phyloP scores from a whole-genome alignment of 495 filamentous ascomycete genomes.

The Xylaria flabelliformis region DNA sequence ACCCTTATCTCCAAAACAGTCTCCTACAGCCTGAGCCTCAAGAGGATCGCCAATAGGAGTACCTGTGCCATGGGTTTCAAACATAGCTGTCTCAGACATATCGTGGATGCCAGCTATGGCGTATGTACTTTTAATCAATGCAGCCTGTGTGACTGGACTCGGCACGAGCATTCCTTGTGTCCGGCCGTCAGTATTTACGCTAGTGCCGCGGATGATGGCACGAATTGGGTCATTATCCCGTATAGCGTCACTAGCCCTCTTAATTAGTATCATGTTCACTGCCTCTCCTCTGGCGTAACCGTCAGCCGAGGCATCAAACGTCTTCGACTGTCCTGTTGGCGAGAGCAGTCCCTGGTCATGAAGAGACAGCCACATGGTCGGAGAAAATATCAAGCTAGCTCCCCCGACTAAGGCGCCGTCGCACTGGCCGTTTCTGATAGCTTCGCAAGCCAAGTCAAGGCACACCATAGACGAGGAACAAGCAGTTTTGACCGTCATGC shows the following conservation, averaged over 20 bases:
- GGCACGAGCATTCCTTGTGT: constrained; percentile 60
- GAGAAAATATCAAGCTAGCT: constrained; percentile 47
- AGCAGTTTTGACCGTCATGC: constrained; percentile 54
- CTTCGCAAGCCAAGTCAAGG: constrained; percentile 58
- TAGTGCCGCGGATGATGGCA: constrained; percentile 55
- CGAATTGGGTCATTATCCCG: constrained; percentile 57
- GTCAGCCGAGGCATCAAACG: constrained; percentile 48
- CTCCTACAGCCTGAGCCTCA: constrained; percentile 43
- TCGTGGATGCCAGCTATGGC: constrained; percentile 47
- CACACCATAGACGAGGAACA: constrained; percentile 61
- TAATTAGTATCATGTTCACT: constrained; percentile 51
- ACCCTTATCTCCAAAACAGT: constrained; percentile 38
- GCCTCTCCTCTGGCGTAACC: constrained; percentile 49
- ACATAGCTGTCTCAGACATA: constrained; percentile 41
- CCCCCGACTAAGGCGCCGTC: constrained; percentile 51
- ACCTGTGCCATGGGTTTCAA: constrained; percentile 46
- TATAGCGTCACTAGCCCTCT: constrained; percentile 55
- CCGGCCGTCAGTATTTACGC: constrained; percentile 49
- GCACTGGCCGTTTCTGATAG: constrained; percentile 49
- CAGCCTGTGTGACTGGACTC: constrained; percentile 51
- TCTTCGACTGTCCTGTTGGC: constrained; percentile 41
- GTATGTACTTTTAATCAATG: constrained; percentile 53
- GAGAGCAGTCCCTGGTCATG: constrained; percentile 43
- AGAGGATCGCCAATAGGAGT: constrained; percentile 48
- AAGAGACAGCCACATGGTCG: constrained; percentile 33